Evolutionary conservation across 2,329 filamentous ascomycete genomes (phyloP).

Genomic region (Ramichloridium luteum): DNA sequence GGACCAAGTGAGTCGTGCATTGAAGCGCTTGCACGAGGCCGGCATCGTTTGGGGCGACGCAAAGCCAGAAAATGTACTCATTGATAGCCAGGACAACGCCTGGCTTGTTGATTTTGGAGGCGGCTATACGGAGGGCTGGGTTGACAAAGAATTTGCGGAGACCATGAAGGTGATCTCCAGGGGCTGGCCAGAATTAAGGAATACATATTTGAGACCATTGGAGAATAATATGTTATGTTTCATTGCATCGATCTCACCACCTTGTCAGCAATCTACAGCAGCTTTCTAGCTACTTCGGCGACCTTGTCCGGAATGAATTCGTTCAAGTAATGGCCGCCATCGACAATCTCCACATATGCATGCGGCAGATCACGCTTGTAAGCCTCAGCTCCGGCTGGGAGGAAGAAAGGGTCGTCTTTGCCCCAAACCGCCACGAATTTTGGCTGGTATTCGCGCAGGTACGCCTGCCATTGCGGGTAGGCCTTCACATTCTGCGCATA

Average conservation of each 20-base stretch:
- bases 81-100: constrained; percentile 21
- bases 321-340: constrained; percentile 49
- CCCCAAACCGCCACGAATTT: constrained; percentile 49
- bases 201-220: constrained; percentile 4
- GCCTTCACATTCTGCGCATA: constrained; percentile 43
- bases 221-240: constrained; percentile 1
- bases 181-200: constrained; percentile 13
- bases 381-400: constrained; percentile 41
- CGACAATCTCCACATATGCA: constrained; percentile 39
- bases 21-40: constrained; percentile 20
- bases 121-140: constrained; percentile 28
- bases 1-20: not conserved
- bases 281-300: too few relatives aligned
- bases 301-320: too few relatives aligned
- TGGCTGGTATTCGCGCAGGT: constrained; percentile 38
- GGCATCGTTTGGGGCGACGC: constrained; percentile 29
- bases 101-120: constrained; percentile 31
- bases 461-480: constrained; percentile 46
- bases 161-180: constrained; percentile 25
- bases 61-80: constrained; percentile 30
- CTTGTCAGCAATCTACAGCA: too few relatives aligned
- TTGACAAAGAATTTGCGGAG: constrained; percentile 24
- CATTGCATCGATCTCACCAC: not conserved
- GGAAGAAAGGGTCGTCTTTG: constrained; percentile 42
- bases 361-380: constrained; percentile 39